Evolutionary conservation across 2,329 filamentous ascomycete species (phyloP).

Genomic region (Cercospora brassicicola): DNA sequence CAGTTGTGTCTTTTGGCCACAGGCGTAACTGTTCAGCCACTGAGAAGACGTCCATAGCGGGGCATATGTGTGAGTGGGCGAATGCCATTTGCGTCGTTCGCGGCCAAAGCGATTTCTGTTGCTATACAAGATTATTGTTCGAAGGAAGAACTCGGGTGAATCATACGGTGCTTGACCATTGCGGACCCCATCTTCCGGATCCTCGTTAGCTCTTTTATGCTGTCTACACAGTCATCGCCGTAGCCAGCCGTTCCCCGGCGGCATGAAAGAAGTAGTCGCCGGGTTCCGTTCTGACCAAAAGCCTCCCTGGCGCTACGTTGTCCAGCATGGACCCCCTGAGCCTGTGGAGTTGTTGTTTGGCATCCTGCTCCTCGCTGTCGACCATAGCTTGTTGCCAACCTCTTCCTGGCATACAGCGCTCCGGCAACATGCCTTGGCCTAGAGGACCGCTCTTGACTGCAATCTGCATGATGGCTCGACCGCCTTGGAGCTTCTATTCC

Average conservation of each 20-base stretch:
- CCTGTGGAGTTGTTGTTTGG: not conserved
- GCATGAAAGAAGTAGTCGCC: not conserved
- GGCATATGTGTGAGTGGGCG: not conserved
- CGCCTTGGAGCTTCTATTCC: not conserved
- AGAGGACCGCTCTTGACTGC: not conserved
- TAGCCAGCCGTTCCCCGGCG: not conserved
- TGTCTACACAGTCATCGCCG: not conserved
- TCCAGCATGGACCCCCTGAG: not conserved
- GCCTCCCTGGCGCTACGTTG: not conserved
- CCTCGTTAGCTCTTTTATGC: not conserved
- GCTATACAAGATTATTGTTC: not conserved
- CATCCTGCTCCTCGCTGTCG: not conserved
- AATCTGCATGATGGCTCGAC: not conserved
- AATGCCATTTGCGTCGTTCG: not conserved
- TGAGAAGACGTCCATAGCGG: not conserved
- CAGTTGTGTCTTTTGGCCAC: not conserved
- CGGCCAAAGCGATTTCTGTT: not conserved
- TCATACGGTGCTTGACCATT: not conserved
- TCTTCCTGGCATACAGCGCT: constrained; percentile 31
- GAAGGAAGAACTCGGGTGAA: not conserved
- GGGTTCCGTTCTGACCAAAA: not conserved
- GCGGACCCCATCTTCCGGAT: not conserved
- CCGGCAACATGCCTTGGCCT: not conserved
- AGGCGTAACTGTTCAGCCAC: not conserved
- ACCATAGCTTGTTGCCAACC: not conserved